Evolutionary conservation across 345 rosid species (phyloP).

Genomic region (Gossypium longicalyx): DNA sequence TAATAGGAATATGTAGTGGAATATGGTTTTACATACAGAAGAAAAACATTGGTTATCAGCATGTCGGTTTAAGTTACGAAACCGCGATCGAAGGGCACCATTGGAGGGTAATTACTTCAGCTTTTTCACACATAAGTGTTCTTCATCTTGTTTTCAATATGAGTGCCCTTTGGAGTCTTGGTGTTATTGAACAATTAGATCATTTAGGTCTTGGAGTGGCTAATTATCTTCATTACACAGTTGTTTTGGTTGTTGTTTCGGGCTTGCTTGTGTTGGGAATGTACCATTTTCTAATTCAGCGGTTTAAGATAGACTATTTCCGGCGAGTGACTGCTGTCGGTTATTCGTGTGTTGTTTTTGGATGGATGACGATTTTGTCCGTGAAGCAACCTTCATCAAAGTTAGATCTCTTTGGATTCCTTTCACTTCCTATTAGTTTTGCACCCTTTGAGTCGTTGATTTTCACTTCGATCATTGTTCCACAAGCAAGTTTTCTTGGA

Average conservation of each 20-base stretch:
- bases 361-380: constrained; percentile 97
- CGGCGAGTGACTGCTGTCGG: constrained; percentile 93
- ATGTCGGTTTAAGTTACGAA: constrained; percentile 90
- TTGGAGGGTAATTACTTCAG: constrained; percentile 91
- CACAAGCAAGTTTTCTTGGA: constrained; percentile 95
- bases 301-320: constrained; percentile 79
- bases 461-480: constrained; percentile 92
- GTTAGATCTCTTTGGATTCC: constrained; percentile 82
- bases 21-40: constrained; percentile 89
- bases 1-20: constrained; percentile 60
- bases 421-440: constrained; percentile 92
- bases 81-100: constrained; percentile 69
- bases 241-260: constrained; percentile 70
- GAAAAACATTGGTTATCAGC: constrained; percentile 80
- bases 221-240: constrained; percentile 86
- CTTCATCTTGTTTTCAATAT: constrained; percentile 92
- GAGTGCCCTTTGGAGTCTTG: constrained; percentile 99
- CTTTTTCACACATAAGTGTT: constrained; percentile 86
- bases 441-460: constrained; percentile 93
- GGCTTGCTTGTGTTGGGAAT: constrained; percentile 72
- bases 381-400: constrained; percentile 93
- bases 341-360: constrained; percentile 95
- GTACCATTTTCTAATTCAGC: constrained; percentile 64
- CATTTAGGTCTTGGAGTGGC: constrained; percentile 70
- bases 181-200: constrained; percentile 67